These are phyloP conservation scores for Symbiotaphrina buchneri DNA, from an alignment of 495 filamentous ascomycete species.

Conservation along the genomic window DNA sequence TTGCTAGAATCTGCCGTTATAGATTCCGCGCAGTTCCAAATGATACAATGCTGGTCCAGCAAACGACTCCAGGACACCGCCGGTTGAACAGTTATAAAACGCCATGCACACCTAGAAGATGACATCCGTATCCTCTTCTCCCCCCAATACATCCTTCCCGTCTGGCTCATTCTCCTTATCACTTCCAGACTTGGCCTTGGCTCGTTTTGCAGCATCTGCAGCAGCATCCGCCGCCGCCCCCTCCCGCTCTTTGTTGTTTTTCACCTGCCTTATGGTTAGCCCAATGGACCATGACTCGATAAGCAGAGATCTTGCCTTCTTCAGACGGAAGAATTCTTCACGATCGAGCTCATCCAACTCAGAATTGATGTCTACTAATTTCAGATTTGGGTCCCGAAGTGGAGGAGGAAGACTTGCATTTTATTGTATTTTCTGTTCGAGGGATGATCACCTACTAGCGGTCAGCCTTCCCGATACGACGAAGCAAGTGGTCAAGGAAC, in stretches of 20 bases:
- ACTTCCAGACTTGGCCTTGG: conserved; percentile 19
- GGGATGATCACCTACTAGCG: conserved; percentile 77
- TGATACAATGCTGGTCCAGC: too few species aligned
- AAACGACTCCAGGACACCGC: too few species aligned
- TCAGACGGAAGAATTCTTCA: conserved; percentile 95
- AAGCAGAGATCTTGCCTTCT: conserved; percentile 39
- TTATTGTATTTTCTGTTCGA: conserved; percentile 95
- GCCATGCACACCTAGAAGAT: conserved; percentile 47
- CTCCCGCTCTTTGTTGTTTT: conserved; percentile 83
- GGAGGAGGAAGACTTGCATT: conserved; percentile 31
- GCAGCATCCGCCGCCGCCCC: conserved; percentile 51
- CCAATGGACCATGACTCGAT: too few species aligned
- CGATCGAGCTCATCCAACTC: conserved; percentile 95
- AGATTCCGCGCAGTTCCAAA: too few species aligned
- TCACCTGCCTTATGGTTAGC: conserved; percentile 30
- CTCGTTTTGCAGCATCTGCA: conserved; percentile 32
- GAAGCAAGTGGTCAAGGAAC: neutral
- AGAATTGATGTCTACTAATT: conserved; percentile 67
- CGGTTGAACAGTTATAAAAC: too few species aligned
- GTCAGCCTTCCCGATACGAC: conserved; percentile 23
- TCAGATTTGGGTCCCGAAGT: neutral
- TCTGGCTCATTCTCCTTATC: conserved; percentile 23
- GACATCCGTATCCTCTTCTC: conserved; percentile 78
- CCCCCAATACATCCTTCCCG: conserved; percentile 49
- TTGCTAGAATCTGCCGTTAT: too few species aligned